Percentiles rank a stretch among this genome's conserved stretches.
These are phyloP conservation scores for Striga asiatica DNA, from an alignment of 257 asterid genomes.

Conservation along the genomic window DNA sequence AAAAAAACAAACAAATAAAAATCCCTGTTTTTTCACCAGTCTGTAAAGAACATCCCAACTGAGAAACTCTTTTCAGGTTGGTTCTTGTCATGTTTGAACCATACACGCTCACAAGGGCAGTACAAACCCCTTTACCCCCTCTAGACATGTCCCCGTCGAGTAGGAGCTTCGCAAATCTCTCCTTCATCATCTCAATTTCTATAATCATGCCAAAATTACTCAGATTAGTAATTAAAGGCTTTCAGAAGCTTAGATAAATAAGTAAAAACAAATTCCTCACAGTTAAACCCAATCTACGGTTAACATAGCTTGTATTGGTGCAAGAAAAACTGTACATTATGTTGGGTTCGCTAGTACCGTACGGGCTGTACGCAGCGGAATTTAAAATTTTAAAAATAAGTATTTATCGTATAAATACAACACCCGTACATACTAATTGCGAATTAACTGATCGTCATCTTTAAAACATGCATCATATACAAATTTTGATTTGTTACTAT, in stretches of 20 bases:
- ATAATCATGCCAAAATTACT: not conserved
- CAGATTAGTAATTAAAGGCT: not conserved
- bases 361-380: too few relatives aligned
- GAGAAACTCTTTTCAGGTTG: too few relatives aligned
- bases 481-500: too few relatives aligned
- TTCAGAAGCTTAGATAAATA: not conserved
- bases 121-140: conserved; percentile 92
- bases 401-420: too few relatives aligned
- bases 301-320: not conserved
- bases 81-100: too few relatives aligned
- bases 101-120: too few relatives aligned
- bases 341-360: too few relatives aligned
- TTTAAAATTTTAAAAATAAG: too few relatives aligned
- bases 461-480: too few relatives aligned
- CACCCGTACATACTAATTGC: too few relatives aligned
- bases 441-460: too few relatives aligned
- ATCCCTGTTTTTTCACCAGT: conserved; percentile 34
- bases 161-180: conserved; percentile 83
- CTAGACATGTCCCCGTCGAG: conserved; percentile 99
- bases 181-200: conserved; percentile 91
- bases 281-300: not conserved
- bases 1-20: not conserved
- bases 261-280: not conserved
- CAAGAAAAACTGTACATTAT: not conserved
- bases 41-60: conserved; percentile 70